Conservation (phyloP, 306 rosid genomes). For the Abrus pulchellus region DNA sequence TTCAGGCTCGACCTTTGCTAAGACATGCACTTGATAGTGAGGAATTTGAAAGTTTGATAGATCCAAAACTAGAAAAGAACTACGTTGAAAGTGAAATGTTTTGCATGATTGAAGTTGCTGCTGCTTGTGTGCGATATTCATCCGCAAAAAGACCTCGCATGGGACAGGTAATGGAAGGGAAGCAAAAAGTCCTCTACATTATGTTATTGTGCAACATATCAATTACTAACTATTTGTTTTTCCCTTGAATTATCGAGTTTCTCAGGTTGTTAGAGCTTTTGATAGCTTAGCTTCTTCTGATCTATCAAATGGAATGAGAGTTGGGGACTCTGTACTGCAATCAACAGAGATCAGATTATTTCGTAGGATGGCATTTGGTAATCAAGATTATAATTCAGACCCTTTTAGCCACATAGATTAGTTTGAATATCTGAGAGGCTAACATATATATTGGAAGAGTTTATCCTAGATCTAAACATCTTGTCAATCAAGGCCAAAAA, state of each 20-base stretch:
- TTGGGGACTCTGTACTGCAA: background rate
- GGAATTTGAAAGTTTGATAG: background rate
- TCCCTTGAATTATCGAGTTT: background rate
- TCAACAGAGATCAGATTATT: conserved; percentile 22
- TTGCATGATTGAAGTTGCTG: conserved; percentile 37
- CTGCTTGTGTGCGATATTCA: conserved; percentile 25
- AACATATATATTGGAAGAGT: background rate
- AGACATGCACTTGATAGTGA: background rate
- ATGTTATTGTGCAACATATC: background rate
- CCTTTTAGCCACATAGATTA: background rate
- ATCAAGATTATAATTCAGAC: background rate
- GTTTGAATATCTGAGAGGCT: background rate
- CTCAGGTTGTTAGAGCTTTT: conserved; percentile 32
- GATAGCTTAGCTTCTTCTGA: conserved; percentile 18
- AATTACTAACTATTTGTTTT: background rate
- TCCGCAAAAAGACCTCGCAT: conserved; percentile 19
- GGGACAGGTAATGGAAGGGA: conserved; percentile 8
- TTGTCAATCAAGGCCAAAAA: background rate
- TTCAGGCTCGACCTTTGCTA: conserved; percentile 23
- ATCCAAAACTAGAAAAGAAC: conserved; percentile 26
- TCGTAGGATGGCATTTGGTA: conserved; percentile 19
- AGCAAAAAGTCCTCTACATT: background rate
- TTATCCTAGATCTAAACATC: background rate
- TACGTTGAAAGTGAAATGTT: conserved; percentile 4
- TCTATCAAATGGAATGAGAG: conserved; percentile 26